phyloP scores from a whole-genome alignment of 371 early-diverging fungal genomes.

The Apophysomyces trapeziformis region DNA sequence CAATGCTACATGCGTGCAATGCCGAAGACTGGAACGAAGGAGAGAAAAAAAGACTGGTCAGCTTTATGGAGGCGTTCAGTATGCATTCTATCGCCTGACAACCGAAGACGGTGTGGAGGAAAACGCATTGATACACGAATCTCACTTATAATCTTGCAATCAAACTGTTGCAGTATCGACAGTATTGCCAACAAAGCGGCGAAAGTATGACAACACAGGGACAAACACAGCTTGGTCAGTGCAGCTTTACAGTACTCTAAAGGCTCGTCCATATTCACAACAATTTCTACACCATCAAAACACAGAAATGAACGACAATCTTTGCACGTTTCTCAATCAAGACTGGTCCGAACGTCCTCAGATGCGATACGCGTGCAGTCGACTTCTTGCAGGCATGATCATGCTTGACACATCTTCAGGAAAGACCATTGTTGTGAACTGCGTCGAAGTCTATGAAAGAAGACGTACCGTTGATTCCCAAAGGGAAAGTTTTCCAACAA shows the following conservation, averaged over 20 bases:
- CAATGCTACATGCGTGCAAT: no score
- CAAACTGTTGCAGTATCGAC: background rate
- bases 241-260: background rate
- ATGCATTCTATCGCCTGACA: no score
- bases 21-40: no score
- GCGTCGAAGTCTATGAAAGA: slow-evolving; percentile 26
- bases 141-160: no score
- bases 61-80: no score
- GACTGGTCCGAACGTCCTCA: slow-evolving; percentile 13
- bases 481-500: background rate
- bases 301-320: background rate
- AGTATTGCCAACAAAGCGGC: background rate
- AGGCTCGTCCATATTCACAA: slow-evolving; percentile 2
- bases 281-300: background rate
- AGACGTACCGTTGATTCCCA: slow-evolving; percentile 12
- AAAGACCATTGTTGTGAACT: slow-evolving; percentile 26
- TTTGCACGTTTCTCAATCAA: background rate
- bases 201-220: background rate
- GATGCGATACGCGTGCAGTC: slow-evolving; percentile 18
- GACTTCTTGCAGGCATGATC: slow-evolving; percentile 17
- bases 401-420: slow-evolving; percentile 18
- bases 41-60: no score
- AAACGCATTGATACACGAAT: no score
- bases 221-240: background rate
- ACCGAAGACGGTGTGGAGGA: no score